Evolutionary conservation across 176 grass and related monocot species (phyloP), one percentile per base, ranked within the genome.

Genomic region (Puya raimondii): DNA sequence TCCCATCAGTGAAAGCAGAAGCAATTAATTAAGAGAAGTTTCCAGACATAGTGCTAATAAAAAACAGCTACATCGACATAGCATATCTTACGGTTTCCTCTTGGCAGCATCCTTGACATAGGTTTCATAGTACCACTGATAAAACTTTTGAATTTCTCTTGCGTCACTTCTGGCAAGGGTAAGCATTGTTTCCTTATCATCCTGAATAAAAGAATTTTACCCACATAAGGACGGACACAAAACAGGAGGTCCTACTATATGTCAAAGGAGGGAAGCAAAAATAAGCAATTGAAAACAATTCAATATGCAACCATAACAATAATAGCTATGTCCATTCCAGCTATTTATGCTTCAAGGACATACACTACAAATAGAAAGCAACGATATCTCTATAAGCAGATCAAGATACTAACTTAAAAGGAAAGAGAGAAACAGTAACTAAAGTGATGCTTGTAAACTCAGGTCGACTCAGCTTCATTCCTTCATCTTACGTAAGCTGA

Each of bases 121-220:
- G 23, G 65, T 68, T 52, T 8, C 70, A 74, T 86, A 90, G 70
- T 93, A 97, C 4, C 11, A 3, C 64, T 82, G 58, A 67, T 92
- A 93, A 72, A 86, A 97, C 69, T 0, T 77, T 50, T 93, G 89
- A 72, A 97, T 86, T 81, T 93, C 94, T 57, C 18, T 77, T 72
- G 86, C 67, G 75, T 97, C 94, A 12, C 58, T 83, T 54, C 1
- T 10, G 18, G 86, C 84, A 59, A 86, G 82, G n/a, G 0, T 70
- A 51, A 57, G 77, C 23, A 23, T 2, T 73, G 80, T 88, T 2
- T 88, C 86, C 1, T 20, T 12, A 82, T 90, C 94, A 88, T 90
- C 94, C 94, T 96, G 68, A 42, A 42, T 42, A 42, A 42, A 4
- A 42, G 33, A 42, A 42, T 42, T 6, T 42, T 7, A 42, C n/a